Evolutionary conservation across 2,329 filamentous ascomycete species (phyloP), one percentile per base, ranked within the genome.

Genomic region (Colletotrichum musae): DNA sequence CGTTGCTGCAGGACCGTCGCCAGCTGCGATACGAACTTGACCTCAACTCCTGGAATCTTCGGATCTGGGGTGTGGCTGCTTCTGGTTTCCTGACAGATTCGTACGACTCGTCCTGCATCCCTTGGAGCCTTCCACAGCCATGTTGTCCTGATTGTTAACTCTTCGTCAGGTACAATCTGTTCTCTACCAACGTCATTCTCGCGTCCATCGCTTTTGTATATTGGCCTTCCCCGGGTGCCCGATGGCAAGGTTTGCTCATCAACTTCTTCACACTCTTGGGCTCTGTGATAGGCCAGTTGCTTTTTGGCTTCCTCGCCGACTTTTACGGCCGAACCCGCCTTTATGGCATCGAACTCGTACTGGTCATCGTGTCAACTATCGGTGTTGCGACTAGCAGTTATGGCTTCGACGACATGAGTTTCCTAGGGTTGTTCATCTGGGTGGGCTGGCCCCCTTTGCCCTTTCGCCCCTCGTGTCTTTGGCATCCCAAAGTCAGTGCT

Each of bases 301-400:
- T 84, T 24, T 88, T 88, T 70, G 86, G 86, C 50, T 86, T 84
- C 66, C 80, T 88, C 6, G 86, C 86, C 45, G 86, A 88, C 71
- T 83, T 82, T 64, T 86, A 85, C 74, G 86, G 86, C n/a, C 82
- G 86, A 21, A 88, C 86, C 13, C 81, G 84, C 5, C 80, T 88
- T 2, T 88, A 88, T 65, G 86, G 86, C n/a, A 84, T 88, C 60
- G 86, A 88, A 74, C 78, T 88, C 15, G 79, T 87, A 16, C 84
- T 88, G 12, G 86, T 88, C 54, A 86, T 88, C 58, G 82, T 88
- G 9, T 87, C 85, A 16, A 88, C 86, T n/a, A 85, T 88, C 70
- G 86, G 86, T 9, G 84, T 87, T 3, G 85, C 85, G n/a, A 87
- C 85, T 0, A 85, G 82, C 62, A 87, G 83, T 67, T 81, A 81